Evolutionary conservation across 2,329 filamentous ascomycete genomes (phyloP).

Genomic region (Sporothrix variecibatus): DNA sequence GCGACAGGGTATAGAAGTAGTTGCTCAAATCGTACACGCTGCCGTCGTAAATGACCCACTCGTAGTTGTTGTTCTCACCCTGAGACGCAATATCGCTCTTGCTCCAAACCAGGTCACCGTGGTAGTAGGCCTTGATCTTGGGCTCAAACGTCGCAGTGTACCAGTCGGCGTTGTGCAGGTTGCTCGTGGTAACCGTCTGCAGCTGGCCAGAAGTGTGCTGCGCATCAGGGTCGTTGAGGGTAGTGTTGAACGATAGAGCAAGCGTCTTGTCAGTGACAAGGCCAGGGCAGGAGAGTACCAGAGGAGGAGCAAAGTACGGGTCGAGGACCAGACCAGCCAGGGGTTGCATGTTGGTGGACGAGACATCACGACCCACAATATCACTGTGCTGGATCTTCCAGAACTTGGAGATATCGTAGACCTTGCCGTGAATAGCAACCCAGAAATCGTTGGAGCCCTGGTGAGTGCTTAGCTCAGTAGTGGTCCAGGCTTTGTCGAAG

Average conservation of each 20-base stretch:
- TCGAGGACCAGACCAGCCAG: constrained; percentile 80
- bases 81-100: constrained; percentile 60
- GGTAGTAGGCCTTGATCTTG: constrained; percentile 80
- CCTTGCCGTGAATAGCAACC: constrained; percentile 82
- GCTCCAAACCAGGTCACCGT: constrained; percentile 80
- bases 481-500: constrained; percentile 83
- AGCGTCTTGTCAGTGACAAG: constrained; percentile 64
- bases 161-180: constrained; percentile 69
- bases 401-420: constrained; percentile 91
- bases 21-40: constrained; percentile 87
- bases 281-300: constrained; percentile 72
- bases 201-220: constrained; percentile 70
- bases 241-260: constrained; percentile 64
- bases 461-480: constrained; percentile 69
- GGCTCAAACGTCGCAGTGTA: constrained; percentile 74
- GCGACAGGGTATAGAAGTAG: constrained; percentile 77
- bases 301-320: constrained; percentile 80
- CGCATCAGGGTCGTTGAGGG: constrained; percentile 56
- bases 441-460: constrained; percentile 75
- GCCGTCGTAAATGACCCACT: constrained; percentile 78
- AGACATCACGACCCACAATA: constrained; percentile 57
- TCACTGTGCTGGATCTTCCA: constrained; percentile 86
- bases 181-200: constrained; percentile 57
- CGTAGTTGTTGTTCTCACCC: constrained; percentile 66
- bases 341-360: constrained; percentile 67